Conservation (phyloP, 495 filamentous ascomycete species). For the Trichoderma erinaceum region DNA sequence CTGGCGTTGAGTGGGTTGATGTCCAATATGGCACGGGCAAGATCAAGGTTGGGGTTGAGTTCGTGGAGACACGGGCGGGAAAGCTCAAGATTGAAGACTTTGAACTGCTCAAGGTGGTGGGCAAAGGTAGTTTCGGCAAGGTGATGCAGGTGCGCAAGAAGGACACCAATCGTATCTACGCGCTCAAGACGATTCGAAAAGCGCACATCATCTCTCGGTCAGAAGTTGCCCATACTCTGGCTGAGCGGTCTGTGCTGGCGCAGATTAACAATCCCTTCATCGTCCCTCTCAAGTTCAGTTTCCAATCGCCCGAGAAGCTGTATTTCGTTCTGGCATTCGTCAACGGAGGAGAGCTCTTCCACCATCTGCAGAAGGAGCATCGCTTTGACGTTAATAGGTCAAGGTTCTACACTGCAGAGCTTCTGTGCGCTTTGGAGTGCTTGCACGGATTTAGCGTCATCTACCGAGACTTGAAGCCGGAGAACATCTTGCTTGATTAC, state of each 20-base stretch:
- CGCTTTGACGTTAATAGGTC: conserved; percentile 97
- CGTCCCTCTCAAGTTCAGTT: conserved; percentile 96
- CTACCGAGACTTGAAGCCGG: conserved; percentile 96
- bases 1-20: conserved; percentile 82
- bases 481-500: conserved; percentile 98
- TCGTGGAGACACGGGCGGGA: conserved; percentile 84
- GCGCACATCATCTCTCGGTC: conserved; percentile 98
- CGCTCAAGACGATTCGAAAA: conserved; percentile 97
- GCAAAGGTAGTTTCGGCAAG: conserved; percentile 98
- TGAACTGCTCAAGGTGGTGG: conserved; percentile 96
- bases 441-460: conserved; percentile 99
- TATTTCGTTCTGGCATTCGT: conserved; percentile 97
- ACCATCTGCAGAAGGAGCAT: conserved; percentile 94
- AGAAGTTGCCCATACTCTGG: conserved; percentile 96
- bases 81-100: conserved; percentile 95
- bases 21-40: conserved; percentile 80
- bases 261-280: conserved; percentile 99
- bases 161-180: conserved; percentile 95
- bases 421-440: conserved; percentile 94
- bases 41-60: conserved; percentile 88
- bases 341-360: conserved; percentile 97
- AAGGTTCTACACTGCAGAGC: conserved; percentile 96
- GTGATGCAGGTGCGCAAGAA: conserved; percentile 99
- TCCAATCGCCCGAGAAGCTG: conserved; percentile 97
- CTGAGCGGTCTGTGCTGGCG: conserved; percentile 91